A percentile compares a stretch with the other conserved stretches of the same genome.
Evolutionary conservation across 2,329 filamentous ascomycete species (phyloP).

Genomic region (Hypoxylon sp.): DNA sequence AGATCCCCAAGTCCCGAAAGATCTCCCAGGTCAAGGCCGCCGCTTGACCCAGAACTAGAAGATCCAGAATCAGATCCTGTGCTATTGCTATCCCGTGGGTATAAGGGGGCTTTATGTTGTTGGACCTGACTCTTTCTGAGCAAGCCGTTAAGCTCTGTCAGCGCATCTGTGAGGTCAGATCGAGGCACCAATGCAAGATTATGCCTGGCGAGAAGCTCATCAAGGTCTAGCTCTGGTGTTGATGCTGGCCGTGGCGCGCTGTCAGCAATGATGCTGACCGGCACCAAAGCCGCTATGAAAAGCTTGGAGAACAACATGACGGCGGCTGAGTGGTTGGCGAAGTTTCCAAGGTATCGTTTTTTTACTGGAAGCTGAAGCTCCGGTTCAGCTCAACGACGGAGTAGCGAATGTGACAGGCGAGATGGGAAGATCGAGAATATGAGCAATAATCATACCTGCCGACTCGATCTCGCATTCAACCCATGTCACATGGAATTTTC

Average conservation of each 20-base stretch:
- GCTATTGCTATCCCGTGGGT: conserved; percentile 39
- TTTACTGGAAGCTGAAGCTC: conserved; percentile 36
- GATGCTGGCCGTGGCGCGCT: conserved; percentile 39
- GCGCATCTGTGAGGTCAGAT: conserved; percentile 56
- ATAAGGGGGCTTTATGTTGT: conserved; percentile 41
- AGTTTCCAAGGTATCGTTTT: conserved; percentile 28
- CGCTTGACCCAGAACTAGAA: conserved; percentile 29
- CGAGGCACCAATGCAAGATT: conserved; percentile 55
- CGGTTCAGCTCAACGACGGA: conserved; percentile 33
- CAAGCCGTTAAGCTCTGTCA: conserved; percentile 53
- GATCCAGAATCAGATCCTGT: conserved; percentile 32
- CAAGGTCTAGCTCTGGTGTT: conserved; percentile 50
- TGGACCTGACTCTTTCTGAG: conserved; percentile 48
- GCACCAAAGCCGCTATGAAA: conserved; percentile 48
- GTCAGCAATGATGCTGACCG: conserved; percentile 47
- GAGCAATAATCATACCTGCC: conserved; percentile 21
- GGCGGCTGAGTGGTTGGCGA: conserved; percentile 30
- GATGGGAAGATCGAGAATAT: conserved; percentile 33
- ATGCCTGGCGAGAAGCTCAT: conserved; percentile 53
- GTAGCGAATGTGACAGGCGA: conserved; percentile 19
- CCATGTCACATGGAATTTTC: conserved; percentile 30
- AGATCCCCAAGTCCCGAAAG: conserved; percentile 40
- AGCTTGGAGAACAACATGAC: conserved; percentile 51
- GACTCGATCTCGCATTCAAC: conserved; percentile 11
- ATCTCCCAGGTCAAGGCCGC: conserved; percentile 31